A percentile compares a stretch with the other conserved stretches of the same genome.
These are phyloP conservation scores for Scalesia atractyloides DNA, from an alignment of 129 eudicot genomes.

Conservation along the genomic window DNA sequence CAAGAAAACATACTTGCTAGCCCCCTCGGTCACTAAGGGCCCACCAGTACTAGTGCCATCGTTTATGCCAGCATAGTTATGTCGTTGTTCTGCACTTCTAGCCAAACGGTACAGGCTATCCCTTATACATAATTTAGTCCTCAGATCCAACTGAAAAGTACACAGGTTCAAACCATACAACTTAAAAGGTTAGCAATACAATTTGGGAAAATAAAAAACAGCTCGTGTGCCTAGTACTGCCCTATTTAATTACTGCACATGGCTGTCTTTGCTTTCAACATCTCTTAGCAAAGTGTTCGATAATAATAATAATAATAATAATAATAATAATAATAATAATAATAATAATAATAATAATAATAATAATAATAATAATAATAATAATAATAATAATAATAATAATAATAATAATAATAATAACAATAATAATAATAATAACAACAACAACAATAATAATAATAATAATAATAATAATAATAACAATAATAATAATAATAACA, in stretches of 20 bases:
- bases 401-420: background rate
- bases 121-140: conserved; percentile 86
- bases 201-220: background rate
- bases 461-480: too few relatives aligned
- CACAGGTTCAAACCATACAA: conserved; percentile 22
- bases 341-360: background rate
- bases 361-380: background rate
- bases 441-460: background rate
- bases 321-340: background rate
- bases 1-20: conserved; percentile 53
- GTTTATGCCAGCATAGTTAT: conserved; percentile 48
- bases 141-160: conserved; percentile 73
- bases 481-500: background rate
- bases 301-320: background rate
- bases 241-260: background rate
- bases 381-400: background rate
- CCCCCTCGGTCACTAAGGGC: conserved; percentile 47
- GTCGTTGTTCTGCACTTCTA: conserved; percentile 90
- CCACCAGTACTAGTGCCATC: conserved; percentile 34
- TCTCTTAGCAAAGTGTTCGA: background rate
- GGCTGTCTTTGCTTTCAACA: conserved; percentile 1
- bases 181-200: conserved; percentile 16
- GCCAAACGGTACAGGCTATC: conserved; percentile 96
- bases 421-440: background rate
- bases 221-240: background rate